These are phyloP conservation scores for Debaryomyces sp. DNA, from an alignment of 1,139 yeast species.

Conservation along the genomic window DNA sequence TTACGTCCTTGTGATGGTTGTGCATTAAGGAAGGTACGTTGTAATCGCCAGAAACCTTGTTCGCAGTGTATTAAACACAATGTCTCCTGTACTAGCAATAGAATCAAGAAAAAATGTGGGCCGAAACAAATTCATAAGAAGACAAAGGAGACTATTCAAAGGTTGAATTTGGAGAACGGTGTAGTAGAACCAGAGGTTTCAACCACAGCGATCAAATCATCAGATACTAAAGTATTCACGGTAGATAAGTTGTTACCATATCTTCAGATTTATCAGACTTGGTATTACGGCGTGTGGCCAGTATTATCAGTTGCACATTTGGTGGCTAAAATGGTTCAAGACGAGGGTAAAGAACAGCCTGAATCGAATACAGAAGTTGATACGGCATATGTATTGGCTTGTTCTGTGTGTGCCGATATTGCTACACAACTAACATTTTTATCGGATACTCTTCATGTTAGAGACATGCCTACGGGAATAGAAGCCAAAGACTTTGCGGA, in stretches of 20 bases:
- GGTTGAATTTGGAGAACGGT: neutral
- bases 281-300: constrained; percentile 51
- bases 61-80: constrained; percentile 35
- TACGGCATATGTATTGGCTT: constrained; percentile 34
- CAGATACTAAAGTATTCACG: neutral
- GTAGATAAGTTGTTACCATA: constrained; percentile 27
- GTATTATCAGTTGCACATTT: constrained; percentile 41
- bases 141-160: constrained; percentile 28
- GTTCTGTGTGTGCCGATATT: constrained; percentile 43
- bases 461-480: constrained; percentile 25
- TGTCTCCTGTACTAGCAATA: constrained; percentile 38
- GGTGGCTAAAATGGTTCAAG: constrained; percentile 18
- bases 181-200: neutral
- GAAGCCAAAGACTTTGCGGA: constrained; percentile 27
- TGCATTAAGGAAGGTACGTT: constrained; percentile 41
- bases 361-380: constrained; percentile 19
- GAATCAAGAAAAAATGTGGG: constrained; percentile 41
- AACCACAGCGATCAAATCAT: neutral
- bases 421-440: constrained; percentile 36
- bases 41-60: constrained; percentile 39
- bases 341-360: neutral
- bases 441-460: constrained; percentile 25
- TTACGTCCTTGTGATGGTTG: constrained; percentile 45
- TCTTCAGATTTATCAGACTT: constrained; percentile 41
- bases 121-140: constrained; percentile 39